phyloP scores from a whole-genome alignment of 345 rosid genomes.

The Populus davidiana region DNA sequence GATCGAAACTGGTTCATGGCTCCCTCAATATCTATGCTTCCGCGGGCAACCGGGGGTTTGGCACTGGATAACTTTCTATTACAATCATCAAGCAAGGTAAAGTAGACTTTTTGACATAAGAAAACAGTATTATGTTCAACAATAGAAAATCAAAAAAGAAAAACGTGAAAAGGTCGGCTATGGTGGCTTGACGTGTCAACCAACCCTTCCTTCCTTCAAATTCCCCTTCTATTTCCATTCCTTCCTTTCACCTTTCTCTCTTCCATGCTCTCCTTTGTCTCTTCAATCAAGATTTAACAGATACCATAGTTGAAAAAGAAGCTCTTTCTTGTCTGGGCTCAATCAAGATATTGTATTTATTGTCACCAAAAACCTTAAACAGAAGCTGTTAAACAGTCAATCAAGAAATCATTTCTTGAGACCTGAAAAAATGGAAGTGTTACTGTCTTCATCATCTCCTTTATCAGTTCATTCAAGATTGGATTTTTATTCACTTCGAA shows the following conservation, averaged over 20 bases:
- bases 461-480: conserved; percentile 50
- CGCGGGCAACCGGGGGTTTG: conserved; percentile 8
- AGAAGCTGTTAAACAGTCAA: background rate
- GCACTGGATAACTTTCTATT: background rate
- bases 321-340: background rate
- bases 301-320: conserved; percentile 1
- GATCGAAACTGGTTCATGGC: background rate
- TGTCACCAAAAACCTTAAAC: background rate
- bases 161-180: background rate
- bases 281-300: conserved; percentile 6
- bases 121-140: conserved; percentile 11
- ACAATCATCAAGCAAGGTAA: background rate
- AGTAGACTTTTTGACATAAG: background rate
- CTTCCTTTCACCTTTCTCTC: conserved; percentile 8
- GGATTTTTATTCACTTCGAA: conserved; percentile 18
- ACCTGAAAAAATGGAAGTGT: conserved; percentile 43
- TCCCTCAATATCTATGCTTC: background rate
- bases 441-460: conserved; percentile 45
- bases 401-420: background rate
- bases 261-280: background rate
- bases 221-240: conserved; percentile 6
- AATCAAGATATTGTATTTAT: background rate
- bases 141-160: background rate
- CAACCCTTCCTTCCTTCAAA: conserved; percentile 4
- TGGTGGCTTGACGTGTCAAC: conserved; percentile 24